Conservation (phyloP, 176 grass and related monocot species). For the Typha latifolia region DNA sequence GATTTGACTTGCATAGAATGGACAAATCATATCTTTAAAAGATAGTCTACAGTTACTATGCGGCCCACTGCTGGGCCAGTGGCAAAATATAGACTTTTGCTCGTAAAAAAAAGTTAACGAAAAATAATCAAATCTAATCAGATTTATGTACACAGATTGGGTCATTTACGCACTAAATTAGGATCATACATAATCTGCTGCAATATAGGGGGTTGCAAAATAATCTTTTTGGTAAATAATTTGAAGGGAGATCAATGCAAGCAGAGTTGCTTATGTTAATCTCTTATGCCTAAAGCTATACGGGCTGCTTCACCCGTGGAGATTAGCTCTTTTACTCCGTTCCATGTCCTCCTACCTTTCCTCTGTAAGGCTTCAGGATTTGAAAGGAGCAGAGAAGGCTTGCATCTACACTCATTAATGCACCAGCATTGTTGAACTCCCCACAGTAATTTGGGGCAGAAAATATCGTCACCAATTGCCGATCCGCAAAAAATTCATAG, state of each 20-base stretch:
- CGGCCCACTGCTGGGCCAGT: too few relatives aligned
- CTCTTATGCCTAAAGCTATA: too few relatives aligned
- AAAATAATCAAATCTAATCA: background rate
- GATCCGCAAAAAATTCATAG: conserved; percentile 1
- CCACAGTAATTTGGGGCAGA: conserved; percentile 9
- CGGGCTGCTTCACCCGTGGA: background rate
- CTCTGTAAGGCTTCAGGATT: conserved; percentile 8
- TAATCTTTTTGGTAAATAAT: background rate
- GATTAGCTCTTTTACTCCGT: background rate
- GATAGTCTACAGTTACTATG: too few relatives aligned
- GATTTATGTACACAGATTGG: background rate
- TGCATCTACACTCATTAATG: conserved; percentile 1
- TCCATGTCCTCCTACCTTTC: background rate
- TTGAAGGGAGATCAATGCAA: background rate
- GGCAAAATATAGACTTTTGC: background rate
- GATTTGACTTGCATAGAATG: too few relatives aligned
- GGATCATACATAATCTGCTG: background rate
- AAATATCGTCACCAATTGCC: conserved; percentile 5
- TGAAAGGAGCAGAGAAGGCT: conserved; percentile 6
- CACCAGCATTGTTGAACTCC: conserved; percentile 7
- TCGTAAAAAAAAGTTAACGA: background rate
- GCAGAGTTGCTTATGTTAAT: background rate
- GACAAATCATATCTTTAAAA: too few relatives aligned
- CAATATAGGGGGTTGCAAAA: background rate
- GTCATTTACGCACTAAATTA: background rate